Evolutionary conservation across 1,284 basidiomycete species (phyloP), one percentile per base, ranked within the genome.

Genomic region (Rhizoctonia solani): DNA sequence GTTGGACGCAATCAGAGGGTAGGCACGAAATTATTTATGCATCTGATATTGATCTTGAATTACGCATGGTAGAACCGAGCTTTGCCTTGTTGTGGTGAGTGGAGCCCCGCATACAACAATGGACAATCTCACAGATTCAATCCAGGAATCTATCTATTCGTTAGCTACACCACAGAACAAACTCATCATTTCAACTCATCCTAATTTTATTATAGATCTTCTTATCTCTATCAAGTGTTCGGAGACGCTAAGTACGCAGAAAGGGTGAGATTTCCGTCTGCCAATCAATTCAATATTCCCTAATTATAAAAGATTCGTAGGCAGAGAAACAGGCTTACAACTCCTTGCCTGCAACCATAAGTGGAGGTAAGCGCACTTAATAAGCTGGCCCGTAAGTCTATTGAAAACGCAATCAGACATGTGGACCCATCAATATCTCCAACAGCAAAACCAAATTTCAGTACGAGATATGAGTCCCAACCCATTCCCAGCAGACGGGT

Each of bases 111-210:
- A 8, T 25, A 25, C 54, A 59, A 16, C 4, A 21, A 16, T 23
- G 21, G 5, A 0, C 16, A 4, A 41, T 21, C 29, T 44, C 9
- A 37, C 13, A 21, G 30, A 30, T 34, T 14, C 37, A 9, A 65
- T 59, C 11, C 61, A 84, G 82, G 84, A 85, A 79, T 83, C 83
- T 3, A 85, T 86, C 82, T 85, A 84, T 74, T 85, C 84, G 81
- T 85, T 71, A 67, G 82, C 75, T 1, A 46, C 16, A 5, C 27
- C 41, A 30, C 14, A 52, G 16, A 13, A 23, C 27, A 34, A 44
- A 25, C n/a, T 14, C 53, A 39, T 37, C 66, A 30, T 27, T 58
- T 8, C 16, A 39, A n/a, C 65, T 32, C 27, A 49, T 23, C 23
- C 49, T 39, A 19, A 46, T 19, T 6, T 32, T 46, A 30, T 8